Percentiles rank a stretch among this genome's conserved stretches.
Evolutionary conservation across 1,139 yeast species (phyloP).

Genomic region (Magnusiomyces sp.): DNA sequence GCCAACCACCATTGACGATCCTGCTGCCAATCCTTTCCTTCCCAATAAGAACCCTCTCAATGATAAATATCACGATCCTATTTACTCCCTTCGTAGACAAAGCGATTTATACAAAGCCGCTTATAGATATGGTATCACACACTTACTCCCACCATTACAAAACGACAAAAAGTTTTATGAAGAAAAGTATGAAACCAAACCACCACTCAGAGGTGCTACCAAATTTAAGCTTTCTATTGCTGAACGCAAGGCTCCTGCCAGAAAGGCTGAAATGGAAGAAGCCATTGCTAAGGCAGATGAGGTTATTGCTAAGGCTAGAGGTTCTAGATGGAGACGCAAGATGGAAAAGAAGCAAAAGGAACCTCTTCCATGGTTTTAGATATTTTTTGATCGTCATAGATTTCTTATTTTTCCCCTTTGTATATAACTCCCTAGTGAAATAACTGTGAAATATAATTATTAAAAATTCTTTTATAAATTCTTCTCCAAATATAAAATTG

Average conservation of each 20-base stretch:
- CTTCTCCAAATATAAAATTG: no score
- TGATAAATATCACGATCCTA: conserved; percentile 66
- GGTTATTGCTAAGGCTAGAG: conserved; percentile 57
- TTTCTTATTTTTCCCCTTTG: no score
- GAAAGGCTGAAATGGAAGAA: conserved; percentile 49
- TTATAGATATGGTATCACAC: conserved; percentile 67
- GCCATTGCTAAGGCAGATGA: conserved; percentile 71
- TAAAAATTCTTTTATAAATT: no score
- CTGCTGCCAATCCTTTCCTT: conserved; percentile 77
- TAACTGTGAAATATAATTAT: no score
- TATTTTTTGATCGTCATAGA: no score
- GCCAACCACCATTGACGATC: conserved; percentile 59
- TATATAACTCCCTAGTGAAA: no score
- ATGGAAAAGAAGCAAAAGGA: conserved; percentile 21
- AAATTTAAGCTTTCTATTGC: conserved; percentile 74
- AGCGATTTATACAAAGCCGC: conserved; percentile 83
- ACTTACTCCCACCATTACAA: conserved; percentile 66
- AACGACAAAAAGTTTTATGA: conserved; percentile 64
- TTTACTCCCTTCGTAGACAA: conserved; percentile 74
- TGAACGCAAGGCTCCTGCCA: conserved; percentile 60
- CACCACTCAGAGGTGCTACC: conserved; percentile 69
- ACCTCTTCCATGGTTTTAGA: conserved; percentile 15
- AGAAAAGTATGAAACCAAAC: conserved; percentile 65
- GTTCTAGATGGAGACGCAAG: conserved; percentile 30
- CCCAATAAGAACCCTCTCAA: conserved; percentile 81